Conservation (phyloP, 2,329 filamentous ascomycete species). For the Plectosphaerella cucumerina region DNA sequence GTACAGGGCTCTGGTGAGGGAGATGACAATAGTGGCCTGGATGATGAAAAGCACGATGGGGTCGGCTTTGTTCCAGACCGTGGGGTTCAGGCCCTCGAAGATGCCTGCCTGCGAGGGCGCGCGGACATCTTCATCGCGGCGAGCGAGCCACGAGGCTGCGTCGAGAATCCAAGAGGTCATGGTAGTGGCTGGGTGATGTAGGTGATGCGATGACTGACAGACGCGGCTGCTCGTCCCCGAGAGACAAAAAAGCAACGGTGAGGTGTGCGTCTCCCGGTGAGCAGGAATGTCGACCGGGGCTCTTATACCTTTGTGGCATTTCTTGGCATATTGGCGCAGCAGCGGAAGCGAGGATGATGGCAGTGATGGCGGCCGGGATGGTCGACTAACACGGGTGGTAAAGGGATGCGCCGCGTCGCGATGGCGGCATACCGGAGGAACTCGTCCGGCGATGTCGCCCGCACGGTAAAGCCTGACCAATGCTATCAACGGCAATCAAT, state of each 20-base stretch:
- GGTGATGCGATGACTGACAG: neutral
- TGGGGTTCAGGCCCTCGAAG: slow-evolving; percentile 66
- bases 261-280: neutral
- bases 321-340: too few relatives aligned
- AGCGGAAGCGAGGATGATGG: too few relatives aligned
- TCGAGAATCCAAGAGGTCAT: neutral
- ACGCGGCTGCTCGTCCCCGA: neutral
- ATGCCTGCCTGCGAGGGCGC: slow-evolving; percentile 53
- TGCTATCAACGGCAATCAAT: too few relatives aligned
- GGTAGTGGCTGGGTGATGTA: neutral
- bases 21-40: slow-evolving; percentile 39
- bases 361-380: too few relatives aligned
- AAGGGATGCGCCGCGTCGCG: too few relatives aligned
- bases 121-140: neutral
- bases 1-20: slow-evolving; percentile 54
- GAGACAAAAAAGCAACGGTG: neutral
- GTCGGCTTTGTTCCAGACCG: slow-evolving; percentile 64
- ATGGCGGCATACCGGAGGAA: too few relatives aligned
- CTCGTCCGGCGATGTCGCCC: too few relatives aligned
- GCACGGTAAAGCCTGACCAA: too few relatives aligned
- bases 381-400: too few relatives aligned
- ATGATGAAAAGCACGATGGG: slow-evolving; percentile 70
- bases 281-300: neutral
- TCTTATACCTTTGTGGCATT: neutral
- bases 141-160: neutral